Base-by-base conservation (phyloP, 225 moss, liverwort and hornwort species). In the Physcomitrellopsis africana region DNA sequence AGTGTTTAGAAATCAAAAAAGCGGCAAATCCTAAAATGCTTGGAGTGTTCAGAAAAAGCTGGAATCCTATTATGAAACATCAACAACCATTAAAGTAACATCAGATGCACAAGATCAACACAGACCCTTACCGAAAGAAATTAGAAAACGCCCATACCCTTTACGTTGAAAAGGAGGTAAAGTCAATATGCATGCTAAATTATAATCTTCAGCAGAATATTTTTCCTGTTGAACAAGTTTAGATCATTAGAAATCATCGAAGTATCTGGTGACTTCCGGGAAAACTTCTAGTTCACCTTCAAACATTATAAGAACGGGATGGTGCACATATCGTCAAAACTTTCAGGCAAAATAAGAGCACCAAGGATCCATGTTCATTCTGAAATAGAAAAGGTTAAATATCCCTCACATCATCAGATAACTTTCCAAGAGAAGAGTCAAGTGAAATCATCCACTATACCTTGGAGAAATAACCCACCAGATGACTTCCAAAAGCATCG, bases 381-480 rank as follows among this genome's bases (percentile, higher is more conserved):
- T 3, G 24, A 12, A 12, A 51, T 51, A 16, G n/a, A 63, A 49
- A 65, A 45, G 45, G 56, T 29, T 18, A 20, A 57, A 26, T 16
- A 56, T 66, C 27, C 49, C 48, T 53, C 10, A 45, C 1, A n/a
- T 46, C 20, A 69, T n/a, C 18, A 42, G 61, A 69, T 14, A 51
- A 70, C 26, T 42, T 45, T 37, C 12, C 45, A 3, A 29, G 16
- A 10, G 9, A 24, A 60, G 29, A 3, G 26, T 60, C 24, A 26
- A 60, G 15, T 41, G 15, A 32, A 64, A 80, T 60, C 70, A 70
- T 66, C 60, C 74, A 57, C 49, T 57, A 51, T 83, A 96, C 96
- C 94, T 96, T 96, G 10, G 96, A 96, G 74, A 96, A 96, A 70
- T 96, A 96, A 60, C 96, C 96, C 17, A 96, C 96, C 49, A 94